Conservation (phyloP, 139 green algal genomes). For the Chlorella sp. region DNA sequence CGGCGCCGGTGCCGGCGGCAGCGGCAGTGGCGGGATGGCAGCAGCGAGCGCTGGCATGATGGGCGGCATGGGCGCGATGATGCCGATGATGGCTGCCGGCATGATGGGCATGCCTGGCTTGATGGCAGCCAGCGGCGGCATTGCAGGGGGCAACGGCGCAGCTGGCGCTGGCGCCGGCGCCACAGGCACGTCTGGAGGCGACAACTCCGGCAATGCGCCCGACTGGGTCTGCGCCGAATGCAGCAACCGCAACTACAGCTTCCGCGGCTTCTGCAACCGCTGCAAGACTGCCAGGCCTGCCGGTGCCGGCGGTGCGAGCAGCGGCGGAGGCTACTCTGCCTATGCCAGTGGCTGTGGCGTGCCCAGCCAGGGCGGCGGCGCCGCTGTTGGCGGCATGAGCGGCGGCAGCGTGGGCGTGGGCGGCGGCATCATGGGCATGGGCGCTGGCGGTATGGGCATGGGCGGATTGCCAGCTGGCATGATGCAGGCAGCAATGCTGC, state of each 20-base stretch:
- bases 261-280: slow-evolving; percentile 47
- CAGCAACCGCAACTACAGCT: slow-evolving; percentile 58
- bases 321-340: neutral
- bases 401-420: slow-evolving; percentile 24
- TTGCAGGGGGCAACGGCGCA: slow-evolving; percentile 13
- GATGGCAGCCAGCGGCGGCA: slow-evolving; percentile 1
- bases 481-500: slow-evolving; percentile 4
- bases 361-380: neutral
- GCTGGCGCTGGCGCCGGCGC: slow-evolving; percentile 10
- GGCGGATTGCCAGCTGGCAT: slow-evolving; percentile 4
- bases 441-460: neutral
- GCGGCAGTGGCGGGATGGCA: too few species aligned
- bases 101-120: neutral
- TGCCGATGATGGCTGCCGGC: neutral
- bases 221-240: slow-evolving; percentile 57
- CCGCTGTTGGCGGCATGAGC: slow-evolving; percentile 5
- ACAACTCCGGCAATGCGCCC: slow-evolving; percentile 17
- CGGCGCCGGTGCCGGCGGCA: too few species aligned
- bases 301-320: neutral
- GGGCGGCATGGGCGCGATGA: too few species aligned
- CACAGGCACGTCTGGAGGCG: slow-evolving; percentile 11
- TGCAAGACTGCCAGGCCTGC: slow-evolving; percentile 8
- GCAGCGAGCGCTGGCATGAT: too few species aligned
- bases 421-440: neutral
- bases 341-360: neutral